Base-by-base conservation (phyloP, 1,284 basidiomycete species). In the Thecaphora thlaspeos region DNA sequence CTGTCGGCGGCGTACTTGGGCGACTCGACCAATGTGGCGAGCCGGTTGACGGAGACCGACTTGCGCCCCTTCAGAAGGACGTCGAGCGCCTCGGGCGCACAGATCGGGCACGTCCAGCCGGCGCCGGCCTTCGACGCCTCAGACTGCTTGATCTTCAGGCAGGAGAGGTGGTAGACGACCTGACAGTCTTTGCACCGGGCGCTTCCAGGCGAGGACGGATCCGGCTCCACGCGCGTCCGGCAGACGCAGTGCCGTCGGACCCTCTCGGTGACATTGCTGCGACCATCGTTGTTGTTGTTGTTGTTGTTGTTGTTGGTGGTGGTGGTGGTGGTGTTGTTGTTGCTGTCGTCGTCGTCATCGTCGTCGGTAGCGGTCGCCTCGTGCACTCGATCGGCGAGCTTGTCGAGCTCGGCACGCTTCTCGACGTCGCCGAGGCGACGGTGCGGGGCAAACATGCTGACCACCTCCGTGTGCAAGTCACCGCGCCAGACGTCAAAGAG, bases 81-180 rank as follows among this genome's bases (percentile, higher is more conserved):
- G 14, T 51, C 32, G 19, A 28, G 42, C 40, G 41, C 47, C 42
- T 34, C 36, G 51, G 54, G 60, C 11, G 65, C 61, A 45, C 74
- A 76, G 54, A 76, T 61, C 17, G 59, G 62, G 37, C 74, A 76
- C 2, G 28, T 38, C 68, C 68, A 76, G 26, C 45, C 48, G 22
- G 49, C 45, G 21, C 51, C 58, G n/a, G 58, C 61, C 36, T 61
- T 52, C 14, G 57, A 41, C 0, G 54, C 62, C 43, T 61, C 51
- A 12, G 46, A 43, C 0, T 52, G 39, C 18, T 47, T 51, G 8
- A 65, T 49, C 37, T 68, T 67, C 40, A 75, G 62, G 55, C 73
- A 75, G 14, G 50, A 30, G 12, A 66, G 42, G 46, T 75, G 73
- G 52, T 70, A 75, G 26, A 42, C 43, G 17, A 60, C 54, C 22